These are phyloP conservation scores for Alternaria viburni DNA, from an alignment of 2,329 filamentous ascomycete genomes.

Conservation along the genomic window DNA sequence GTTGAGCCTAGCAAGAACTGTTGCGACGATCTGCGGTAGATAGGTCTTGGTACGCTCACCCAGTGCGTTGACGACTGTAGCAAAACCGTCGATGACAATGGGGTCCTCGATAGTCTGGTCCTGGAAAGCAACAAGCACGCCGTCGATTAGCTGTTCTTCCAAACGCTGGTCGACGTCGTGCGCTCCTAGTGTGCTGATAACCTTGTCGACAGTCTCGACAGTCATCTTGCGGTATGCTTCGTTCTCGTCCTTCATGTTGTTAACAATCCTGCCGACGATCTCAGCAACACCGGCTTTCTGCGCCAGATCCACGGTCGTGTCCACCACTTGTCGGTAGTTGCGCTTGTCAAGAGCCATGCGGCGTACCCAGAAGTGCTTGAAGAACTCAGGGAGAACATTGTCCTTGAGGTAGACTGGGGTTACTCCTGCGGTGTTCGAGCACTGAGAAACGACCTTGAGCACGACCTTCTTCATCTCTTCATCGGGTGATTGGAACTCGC, in stretches of 20 bases:
- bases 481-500: constrained; percentile 95
- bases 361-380: constrained; percentile 98
- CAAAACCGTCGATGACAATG: constrained; percentile 95
- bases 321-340: constrained; percentile 97
- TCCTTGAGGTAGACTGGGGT: constrained; percentile 95
- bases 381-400: constrained; percentile 93
- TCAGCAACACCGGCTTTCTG: constrained; percentile 98
- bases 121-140: constrained; percentile 94
- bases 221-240: constrained; percentile 99
- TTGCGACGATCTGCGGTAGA: constrained; percentile 94
- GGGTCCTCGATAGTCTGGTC: constrained; percentile 97
- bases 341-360: constrained; percentile 97
- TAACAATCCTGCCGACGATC: constrained; percentile 90
- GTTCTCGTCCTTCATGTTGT: constrained; percentile 96
- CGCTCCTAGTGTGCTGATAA: constrained; percentile 89
- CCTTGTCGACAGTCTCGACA: constrained; percentile 95
- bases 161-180: constrained; percentile 92
- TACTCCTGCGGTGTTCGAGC: constrained; percentile 91
- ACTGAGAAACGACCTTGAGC: constrained; percentile 95
- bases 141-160: constrained; percentile 93
- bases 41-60: constrained; percentile 95
- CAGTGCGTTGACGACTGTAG: constrained; percentile 94
- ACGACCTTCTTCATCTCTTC: constrained; percentile 99
- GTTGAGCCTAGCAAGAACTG: constrained; percentile 94
- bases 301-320: constrained; percentile 95